Evolutionary conservation across 2,329 filamentous ascomycete genomes (phyloP), one percentile per base, ranked within the genome.

Genomic region (Neurospora sp.): DNA sequence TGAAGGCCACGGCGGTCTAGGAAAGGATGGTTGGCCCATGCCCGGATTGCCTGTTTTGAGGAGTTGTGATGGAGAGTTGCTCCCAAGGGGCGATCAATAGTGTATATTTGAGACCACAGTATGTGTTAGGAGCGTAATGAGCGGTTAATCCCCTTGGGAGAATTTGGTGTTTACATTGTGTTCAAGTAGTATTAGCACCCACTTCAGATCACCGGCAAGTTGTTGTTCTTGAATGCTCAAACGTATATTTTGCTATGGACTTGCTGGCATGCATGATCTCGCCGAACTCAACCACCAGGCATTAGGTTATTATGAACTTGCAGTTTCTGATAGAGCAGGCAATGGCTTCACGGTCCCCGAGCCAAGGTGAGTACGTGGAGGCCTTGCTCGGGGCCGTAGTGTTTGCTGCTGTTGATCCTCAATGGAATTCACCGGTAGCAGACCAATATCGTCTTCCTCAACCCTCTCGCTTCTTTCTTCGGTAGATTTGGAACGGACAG

Each of bases 241-340:
- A 52, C 46, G 11, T 52, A 52, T 67, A 43, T 39, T 33, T 46
- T 23, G 66, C 38, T 67, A 67, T 46, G 15, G 23, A 36, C 28
- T 62, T 15, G 52, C 12, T 62, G 15, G 3, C 52, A 36, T 62
- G 52, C 23, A 62, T 36, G 15, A 36, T 62, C 15, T 5, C 3
- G 52, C 6, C 10, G 6, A 62, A 62, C 6, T 10, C 8, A 17
- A 62, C 28, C 28, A 62, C 23, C 52, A 62, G 6, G 11, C 23
- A 62, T 57, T 19, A 67, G 39, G 41, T 15, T 15, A 52, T 12
- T 36, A 33, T 75, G 66, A 76, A 72, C 74, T 76, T 8, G 78
- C 74, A 69, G 77, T 76, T 72, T 80, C 78, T 4, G 79, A 78
- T 23, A 80, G 68, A 62, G 79, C 78, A 8, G 79, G 79, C 6